These are phyloP conservation scores for Sphagnum fallax DNA, from an alignment of 228 moss, liverwort and hornwort genomes.

Conservation along the genomic window DNA sequence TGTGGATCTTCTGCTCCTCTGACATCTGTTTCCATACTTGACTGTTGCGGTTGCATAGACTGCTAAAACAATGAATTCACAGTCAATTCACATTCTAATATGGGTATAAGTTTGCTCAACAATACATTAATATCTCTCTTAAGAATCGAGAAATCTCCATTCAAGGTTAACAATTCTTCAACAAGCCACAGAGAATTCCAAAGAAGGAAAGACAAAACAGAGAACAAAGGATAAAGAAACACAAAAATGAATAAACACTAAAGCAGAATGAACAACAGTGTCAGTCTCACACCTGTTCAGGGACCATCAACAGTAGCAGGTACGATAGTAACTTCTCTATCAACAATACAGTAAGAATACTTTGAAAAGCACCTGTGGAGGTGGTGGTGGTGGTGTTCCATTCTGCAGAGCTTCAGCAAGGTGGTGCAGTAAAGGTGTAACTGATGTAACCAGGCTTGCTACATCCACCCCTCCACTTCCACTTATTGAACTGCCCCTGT, in stretches of 20 bases:
- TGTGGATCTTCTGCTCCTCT: constrained; percentile 20
- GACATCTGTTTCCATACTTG: constrained; percentile 27
- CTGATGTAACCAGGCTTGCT: constrained; percentile 44
- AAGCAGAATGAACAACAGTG: no score
- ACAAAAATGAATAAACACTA: no score
- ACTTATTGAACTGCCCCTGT: constrained; percentile 7
- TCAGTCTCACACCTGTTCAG: no score
- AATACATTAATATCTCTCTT: no score
- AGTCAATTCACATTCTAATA: constrained; percentile 19
- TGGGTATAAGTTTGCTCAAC: neutral
- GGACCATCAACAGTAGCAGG: no score
- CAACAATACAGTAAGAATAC: neutral
- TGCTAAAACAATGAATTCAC: constrained; percentile 40
- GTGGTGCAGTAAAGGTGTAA: constrained; percentile 81
- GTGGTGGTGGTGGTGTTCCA: constrained; percentile 26
- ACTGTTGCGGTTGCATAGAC: constrained; percentile 24
- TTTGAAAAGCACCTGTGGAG: constrained; percentile 5
- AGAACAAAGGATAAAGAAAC: no score
- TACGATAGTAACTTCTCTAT: no score
- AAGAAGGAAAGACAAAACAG: no score
- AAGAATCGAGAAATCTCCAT: no score
- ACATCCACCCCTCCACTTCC: constrained; percentile 40
- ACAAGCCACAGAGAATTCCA: no score
- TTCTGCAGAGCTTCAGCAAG: constrained; percentile 66
- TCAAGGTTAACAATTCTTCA: no score